Percentiles rank a stretch among this genome's conserved stretches.
These are phyloP conservation scores for Chlamydomonas eustigma DNA, from an alignment of 139 green algal genomes.

Conservation along the genomic window DNA sequence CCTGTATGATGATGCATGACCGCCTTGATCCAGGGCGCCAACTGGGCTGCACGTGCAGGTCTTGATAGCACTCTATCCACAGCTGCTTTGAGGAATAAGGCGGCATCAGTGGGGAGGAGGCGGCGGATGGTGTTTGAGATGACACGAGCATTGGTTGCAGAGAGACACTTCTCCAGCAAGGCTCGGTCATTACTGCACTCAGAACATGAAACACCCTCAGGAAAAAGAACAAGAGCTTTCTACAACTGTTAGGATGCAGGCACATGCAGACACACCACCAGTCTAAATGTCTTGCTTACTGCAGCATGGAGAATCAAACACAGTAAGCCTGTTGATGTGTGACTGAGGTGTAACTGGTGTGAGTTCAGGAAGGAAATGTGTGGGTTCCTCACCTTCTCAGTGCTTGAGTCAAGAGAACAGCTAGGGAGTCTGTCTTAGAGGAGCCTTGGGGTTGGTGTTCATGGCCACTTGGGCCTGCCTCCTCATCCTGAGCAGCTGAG, in stretches of 20 bases:
- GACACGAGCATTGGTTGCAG: slow-evolving; percentile 33
- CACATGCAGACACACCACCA: no score
- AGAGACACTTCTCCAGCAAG: slow-evolving; percentile 61
- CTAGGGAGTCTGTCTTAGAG: slow-evolving; percentile 58
- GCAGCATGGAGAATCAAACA: no score
- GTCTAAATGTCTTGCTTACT: no score
- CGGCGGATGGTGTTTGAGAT: slow-evolving; percentile 60
- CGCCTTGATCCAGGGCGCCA: slow-evolving; percentile 63
- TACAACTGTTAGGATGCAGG: neutral
- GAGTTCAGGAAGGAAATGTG: no score
- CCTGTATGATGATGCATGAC: slow-evolving; percentile 65
- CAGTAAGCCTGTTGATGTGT: no score
- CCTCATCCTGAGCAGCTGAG: neutral
- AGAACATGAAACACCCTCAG: no score
- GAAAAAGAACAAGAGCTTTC: neutral
- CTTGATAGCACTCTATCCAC: slow-evolving; percentile 56
- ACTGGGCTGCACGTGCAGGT: slow-evolving; percentile 48
- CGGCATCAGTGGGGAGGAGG: slow-evolving; percentile 52
- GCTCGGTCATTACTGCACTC: slow-evolving; percentile 44
- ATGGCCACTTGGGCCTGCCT: slow-evolving; percentile 17
- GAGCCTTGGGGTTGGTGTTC: slow-evolving; percentile 18
- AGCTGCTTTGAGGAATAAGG: slow-evolving; percentile 44
- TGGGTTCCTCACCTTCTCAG: slow-evolving; percentile 29
- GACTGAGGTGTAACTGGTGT: no score
- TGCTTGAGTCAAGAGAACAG: slow-evolving; percentile 67